Percentiles rank a stretch among this genome's conserved stretches.
Evolutionary conservation across 129 eudicot genomes (phyloP).

Genomic region (Flaveria robusta): DNA sequence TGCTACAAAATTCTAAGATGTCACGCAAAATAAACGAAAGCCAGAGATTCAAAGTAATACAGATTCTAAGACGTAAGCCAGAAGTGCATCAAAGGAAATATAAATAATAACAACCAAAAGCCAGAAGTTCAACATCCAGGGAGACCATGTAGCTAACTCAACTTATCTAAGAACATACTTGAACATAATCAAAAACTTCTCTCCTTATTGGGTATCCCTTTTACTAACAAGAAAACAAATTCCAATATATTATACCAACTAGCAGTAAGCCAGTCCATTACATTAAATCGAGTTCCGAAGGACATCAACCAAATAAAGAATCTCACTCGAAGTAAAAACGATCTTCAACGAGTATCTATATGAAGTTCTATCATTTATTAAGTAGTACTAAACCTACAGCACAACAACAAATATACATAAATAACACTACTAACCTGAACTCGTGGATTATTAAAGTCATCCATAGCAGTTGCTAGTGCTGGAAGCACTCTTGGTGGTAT

Average conservation of each 20-base stretch:
- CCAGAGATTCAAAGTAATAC: conserved; percentile 7
- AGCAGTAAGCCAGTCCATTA: not conserved
- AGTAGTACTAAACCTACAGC: conserved; percentile 13
- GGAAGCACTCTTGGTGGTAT: conserved; percentile 87
- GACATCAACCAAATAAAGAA: not conserved
- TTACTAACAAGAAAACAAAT: not conserved
- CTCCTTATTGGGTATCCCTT: not conserved
- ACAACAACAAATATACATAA: conserved; percentile 1
- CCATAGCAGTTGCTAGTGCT: conserved; percentile 91
- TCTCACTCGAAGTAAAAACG: not conserved
- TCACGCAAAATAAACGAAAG: not conserved
- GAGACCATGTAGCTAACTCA: not conserved
- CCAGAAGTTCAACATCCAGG: too few species aligned
- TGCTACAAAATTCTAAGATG: not conserved
- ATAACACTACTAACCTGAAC: conserved; percentile 70
- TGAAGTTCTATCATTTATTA: not conserved
- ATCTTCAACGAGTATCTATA: not conserved
- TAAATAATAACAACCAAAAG: too few species aligned
- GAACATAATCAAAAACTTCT: not conserved
- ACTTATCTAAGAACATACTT: not conserved
- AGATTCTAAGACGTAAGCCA: too few species aligned
- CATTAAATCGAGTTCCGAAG: not conserved
- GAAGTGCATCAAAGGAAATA: not conserved
- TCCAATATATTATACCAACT: not conserved
- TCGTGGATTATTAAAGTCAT: conserved; percentile 88